A percentile compares a stretch with the other conserved stretches of the same genome.
phyloP scores from a whole-genome alignment of 2,329 filamentous ascomycete species.

The Paecilomyces sp. region DNA sequence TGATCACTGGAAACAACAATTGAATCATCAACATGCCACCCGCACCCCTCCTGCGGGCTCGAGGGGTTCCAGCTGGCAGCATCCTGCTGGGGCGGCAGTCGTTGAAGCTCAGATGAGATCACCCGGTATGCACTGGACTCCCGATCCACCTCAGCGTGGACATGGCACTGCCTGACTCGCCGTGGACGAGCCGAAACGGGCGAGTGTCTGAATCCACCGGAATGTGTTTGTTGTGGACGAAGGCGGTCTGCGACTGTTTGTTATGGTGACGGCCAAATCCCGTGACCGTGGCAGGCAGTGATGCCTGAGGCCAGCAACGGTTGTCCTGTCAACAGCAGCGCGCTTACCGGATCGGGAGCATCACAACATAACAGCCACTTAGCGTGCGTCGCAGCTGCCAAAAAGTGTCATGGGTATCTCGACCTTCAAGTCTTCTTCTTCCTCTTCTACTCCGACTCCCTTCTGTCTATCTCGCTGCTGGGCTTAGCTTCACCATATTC shows the following conservation, averaged over 20 bases:
- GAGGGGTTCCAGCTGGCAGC: not conserved
- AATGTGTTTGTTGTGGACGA: not conserved
- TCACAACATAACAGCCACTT: constrained; percentile 34
- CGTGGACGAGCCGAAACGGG: not conserved
- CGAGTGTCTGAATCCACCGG: not conserved
- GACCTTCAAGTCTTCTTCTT: constrained; percentile 13
- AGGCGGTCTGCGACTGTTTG: not conserved
- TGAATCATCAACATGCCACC: not conserved
- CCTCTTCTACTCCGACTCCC: constrained; percentile 9
- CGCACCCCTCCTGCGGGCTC: not conserved
- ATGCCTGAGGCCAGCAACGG: constrained; percentile 18
- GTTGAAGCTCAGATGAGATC: not conserved
- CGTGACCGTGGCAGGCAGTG: constrained; percentile 2
- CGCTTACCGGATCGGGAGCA: constrained; percentile 24
- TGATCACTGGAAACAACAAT: not conserved
- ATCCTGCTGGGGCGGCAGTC: not conserved
- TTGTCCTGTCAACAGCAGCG: constrained; percentile 32
- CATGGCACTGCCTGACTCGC: not conserved
- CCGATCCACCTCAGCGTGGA: not conserved
- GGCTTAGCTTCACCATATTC: constrained; percentile 3
- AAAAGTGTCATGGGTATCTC: constrained; percentile 14
- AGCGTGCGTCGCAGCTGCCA: constrained; percentile 26
- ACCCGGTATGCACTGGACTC: not conserved
- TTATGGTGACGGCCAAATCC: not conserved
- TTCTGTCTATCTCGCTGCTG: constrained; percentile 6